phyloP scores from a whole-genome alignment of 306 rosid genomes.

The Delonix regia region DNA sequence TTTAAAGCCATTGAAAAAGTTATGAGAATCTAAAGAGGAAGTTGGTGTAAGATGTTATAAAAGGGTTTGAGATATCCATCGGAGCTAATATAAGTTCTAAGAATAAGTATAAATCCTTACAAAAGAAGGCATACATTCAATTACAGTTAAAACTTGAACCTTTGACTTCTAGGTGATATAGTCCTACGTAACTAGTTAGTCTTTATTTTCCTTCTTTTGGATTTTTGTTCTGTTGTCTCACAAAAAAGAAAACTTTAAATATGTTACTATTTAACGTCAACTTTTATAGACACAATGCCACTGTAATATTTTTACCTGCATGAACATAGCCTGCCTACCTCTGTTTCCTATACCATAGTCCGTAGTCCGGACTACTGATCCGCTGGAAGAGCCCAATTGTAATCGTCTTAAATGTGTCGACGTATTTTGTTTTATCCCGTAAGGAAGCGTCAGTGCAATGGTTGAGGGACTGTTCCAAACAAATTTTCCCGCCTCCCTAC shows the following conservation, averaged over 20 bases:
- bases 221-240: no score
- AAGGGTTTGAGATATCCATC: not conserved
- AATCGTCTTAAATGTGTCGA: not conserved
- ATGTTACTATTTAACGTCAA: no score
- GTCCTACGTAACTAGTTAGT: no score
- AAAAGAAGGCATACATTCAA: no score
- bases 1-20: no score
- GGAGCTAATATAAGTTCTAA: no score
- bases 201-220: no score
- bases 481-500: not conserved
- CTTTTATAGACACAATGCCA: no score
- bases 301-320: not conserved
- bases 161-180: no score
- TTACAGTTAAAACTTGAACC: no score
- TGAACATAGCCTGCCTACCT: not conserved
- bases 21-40: not conserved
- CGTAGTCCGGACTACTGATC: not conserved
- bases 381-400: not conserved
- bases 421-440: not conserved
- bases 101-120: no score
- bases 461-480: constrained; percentile 23
- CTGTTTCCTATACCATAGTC: not conserved
- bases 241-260: no score
- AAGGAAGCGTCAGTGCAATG: constrained; percentile 1
- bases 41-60: not conserved